Base-by-base conservation (phyloP, 2,329 filamentous ascomycete genomes). In the Paraconiothyrium sp. region DNA sequence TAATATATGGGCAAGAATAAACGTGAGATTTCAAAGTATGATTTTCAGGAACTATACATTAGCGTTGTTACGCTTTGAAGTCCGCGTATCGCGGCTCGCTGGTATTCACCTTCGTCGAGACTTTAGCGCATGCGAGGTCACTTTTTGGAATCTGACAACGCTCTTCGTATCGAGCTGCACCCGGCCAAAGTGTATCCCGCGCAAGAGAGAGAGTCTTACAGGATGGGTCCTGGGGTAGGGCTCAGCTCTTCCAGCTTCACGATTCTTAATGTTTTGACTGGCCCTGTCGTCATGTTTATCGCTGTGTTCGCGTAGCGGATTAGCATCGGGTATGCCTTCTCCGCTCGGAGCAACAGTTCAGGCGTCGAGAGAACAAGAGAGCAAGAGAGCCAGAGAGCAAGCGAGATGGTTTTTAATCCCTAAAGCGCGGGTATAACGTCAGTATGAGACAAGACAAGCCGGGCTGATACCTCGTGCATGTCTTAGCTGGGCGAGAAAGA, bases 371-470 rank as follows among this genome's bases (percentile, higher is more conserved):
- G 27, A 47, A n/a, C n/a, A 9, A 41, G 13, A 5, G 6, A 41
- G 39, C 16, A 41, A 16, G 41, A n/a, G n/a, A n/a, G n/a, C n/a
- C n/a, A 41, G 13, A 5, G 6, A 41, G 39, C 16, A 41, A 16
- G 41, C 16, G 41, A 22, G 41, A n/a, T 24, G 8, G 16, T 22
- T 9, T 5, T 22, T 32, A 24, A 35, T 27, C 46, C 64, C 63
- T 16, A 34, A 22, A 13, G 22, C 16, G 20, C 34, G 37, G 20
- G 39, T 41, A n/a, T 16, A 9, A 41, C 8, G 39, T 41, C 16
- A 41, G 39, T 20, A 5, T n/a, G 16, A n/a, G 14, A n/a, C 39
- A 41, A 90, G 75, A 41, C n/a, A 20, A 4, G 7, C 16, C 6
- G 39, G 16, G 7, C 5, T 8, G 39, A 41, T 20, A 20, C 39